Evolutionary conservation across 2,329 filamentous ascomycete species (phyloP), one percentile per base, ranked within the genome.

Genomic region (Metarhizium rileyi): DNA sequence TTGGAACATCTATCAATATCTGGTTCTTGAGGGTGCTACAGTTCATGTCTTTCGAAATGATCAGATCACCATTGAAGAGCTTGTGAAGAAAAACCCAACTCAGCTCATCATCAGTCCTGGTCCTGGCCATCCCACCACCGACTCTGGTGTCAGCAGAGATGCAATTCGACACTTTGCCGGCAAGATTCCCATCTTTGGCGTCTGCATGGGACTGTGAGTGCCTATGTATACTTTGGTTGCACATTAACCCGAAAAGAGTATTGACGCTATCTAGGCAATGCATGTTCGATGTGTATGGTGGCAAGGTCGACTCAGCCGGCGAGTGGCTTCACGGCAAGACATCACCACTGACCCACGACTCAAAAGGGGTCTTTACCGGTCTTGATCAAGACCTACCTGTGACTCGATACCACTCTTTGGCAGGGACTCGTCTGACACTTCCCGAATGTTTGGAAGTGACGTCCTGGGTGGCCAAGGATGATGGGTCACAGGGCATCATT

Each of bases 1-100:
- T 52, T 98, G 90, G 89, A 98, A 98, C 64, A 89, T 98, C 52
- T 98, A 97, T 68, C 94, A 98, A 68, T 98, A 98, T 63, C 81
- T 98, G 1, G 86, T 91, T 6, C 82, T 98, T n/a, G 93, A 97
- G 66, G 93, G 93, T 28, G 93, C 94, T 26, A 86, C 75, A 1
- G 93, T 96, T 46, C 87, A 84, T 4, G 93, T 98, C 20, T 87
- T 83, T 69, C 82, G 93, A 59, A 98, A 98, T 64, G 91, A 98
- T 69, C 83, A 95, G 66, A 83, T 97, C 58, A 84, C 85, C 0
- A 69, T 98, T 5, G 83, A 95, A 10, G 85, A 95, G 58, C 74
- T 98, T 55, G 82, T 93, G 53, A 78, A 81, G 12, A 84, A 86
- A 67, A 86, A 89, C 5, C 93, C 93, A 14, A 96, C 91, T 5